These are phyloP conservation scores for Trametes cinnabarina DNA, from an alignment of 768 basidiomycete genomes.

Conservation along the genomic window DNA sequence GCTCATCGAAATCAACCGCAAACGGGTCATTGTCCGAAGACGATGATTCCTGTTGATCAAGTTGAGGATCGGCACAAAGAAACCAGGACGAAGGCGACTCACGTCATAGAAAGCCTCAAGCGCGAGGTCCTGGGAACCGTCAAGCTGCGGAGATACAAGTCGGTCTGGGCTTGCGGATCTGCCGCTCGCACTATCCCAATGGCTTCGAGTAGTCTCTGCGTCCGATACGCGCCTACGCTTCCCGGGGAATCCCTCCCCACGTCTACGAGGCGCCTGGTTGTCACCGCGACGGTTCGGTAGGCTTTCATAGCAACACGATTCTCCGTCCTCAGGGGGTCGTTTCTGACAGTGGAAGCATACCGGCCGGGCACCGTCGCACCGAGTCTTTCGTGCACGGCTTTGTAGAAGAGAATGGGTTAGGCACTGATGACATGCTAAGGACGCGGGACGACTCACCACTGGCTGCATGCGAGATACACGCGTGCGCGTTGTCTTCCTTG, in stretches of 20 bases:
- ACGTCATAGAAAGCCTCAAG: neutral
- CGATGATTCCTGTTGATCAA: neutral
- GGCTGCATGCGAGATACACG: constrained; percentile 78
- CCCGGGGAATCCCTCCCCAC: neutral
- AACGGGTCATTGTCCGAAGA: neutral
- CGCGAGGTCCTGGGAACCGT: neutral
- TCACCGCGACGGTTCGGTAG: neutral
- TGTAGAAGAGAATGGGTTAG: neutral
- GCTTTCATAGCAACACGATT: constrained; percentile 1
- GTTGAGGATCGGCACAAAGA: no score
- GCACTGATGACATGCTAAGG: no score
- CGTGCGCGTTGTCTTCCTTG: constrained; percentile 71
- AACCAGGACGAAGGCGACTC: neutral
- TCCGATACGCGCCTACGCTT: neutral
- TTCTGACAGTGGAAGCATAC: constrained; percentile 5
- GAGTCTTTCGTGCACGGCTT: neutral
- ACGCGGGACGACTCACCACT: constrained; percentile 50
- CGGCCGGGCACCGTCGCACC: constrained; percentile 2
- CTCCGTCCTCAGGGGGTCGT: neutral
- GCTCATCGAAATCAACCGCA: neutral
- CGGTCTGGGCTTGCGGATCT: neutral
- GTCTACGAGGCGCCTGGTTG: neutral
- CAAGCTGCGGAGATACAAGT: neutral
- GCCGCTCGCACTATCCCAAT: neutral
- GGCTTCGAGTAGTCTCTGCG: neutral